phyloP scores from a whole-genome alignment of 2,329 filamentous ascomycete species.

The Raffaelea albimanens region DNA sequence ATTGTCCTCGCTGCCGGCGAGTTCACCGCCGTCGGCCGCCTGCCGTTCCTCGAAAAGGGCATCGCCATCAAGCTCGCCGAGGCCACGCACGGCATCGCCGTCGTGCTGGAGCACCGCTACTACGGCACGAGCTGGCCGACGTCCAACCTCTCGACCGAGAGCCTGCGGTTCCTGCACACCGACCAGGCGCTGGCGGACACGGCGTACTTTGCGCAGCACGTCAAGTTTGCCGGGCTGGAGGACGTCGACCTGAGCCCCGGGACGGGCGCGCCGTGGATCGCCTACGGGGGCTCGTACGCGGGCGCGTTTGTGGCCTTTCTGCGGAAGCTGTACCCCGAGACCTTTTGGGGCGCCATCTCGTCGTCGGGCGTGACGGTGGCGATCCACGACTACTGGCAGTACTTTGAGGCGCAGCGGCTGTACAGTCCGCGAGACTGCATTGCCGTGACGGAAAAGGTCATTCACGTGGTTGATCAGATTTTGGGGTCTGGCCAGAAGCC shows the following conservation, averaged over 20 bases:
- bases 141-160: slow-evolving; percentile 54
- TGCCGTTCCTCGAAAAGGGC: slow-evolving; percentile 68
- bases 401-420: slow-evolving; percentile 39
- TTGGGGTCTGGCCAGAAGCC: slow-evolving; percentile 26
- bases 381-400: slow-evolving; percentile 67
- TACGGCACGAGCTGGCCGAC: slow-evolving; percentile 70
- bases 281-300: slow-evolving; percentile 78
- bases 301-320: slow-evolving; percentile 71
- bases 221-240: slow-evolving; percentile 62
- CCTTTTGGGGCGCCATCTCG: slow-evolving; percentile 70
- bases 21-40: slow-evolving; percentile 49
- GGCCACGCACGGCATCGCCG: slow-evolving; percentile 64
- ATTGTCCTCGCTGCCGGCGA: slow-evolving; percentile 70
- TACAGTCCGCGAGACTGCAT: slow-evolving; percentile 53
- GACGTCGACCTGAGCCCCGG: slow-evolving; percentile 44
- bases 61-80: slow-evolving; percentile 62
- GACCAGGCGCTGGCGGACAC: slow-evolving; percentile 76
- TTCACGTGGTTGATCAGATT: slow-evolving; percentile 40
- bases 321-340: slow-evolving; percentile 65
- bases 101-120: slow-evolving; percentile 81
- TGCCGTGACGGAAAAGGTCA: slow-evolving; percentile 48
- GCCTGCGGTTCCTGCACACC: slow-evolving; percentile 71
- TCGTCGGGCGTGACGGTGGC: slow-evolving; percentile 72
- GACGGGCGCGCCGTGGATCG: slow-evolving; percentile 50
- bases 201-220: slow-evolving; percentile 68